Conservation (phyloP, 306 rosid genomes). For the Trifolium repens region DNA sequence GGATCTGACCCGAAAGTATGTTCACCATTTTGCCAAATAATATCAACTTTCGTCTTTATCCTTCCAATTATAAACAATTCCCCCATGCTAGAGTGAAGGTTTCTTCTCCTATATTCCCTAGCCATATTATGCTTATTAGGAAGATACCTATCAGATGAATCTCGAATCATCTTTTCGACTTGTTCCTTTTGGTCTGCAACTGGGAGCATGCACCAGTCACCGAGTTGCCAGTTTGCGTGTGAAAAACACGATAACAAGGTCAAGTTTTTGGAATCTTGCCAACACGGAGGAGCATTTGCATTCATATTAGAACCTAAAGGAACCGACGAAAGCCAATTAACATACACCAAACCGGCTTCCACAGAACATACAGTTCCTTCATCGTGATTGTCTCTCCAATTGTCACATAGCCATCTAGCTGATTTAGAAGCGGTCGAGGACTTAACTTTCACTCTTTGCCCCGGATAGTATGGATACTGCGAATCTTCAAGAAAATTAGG, state of each 20-base stretch:
- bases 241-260: constrained; percentile 78
- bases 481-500: constrained; percentile 75
- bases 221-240: constrained; percentile 90
- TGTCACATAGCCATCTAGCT: constrained; percentile 79
- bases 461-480: constrained; percentile 91
- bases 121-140: constrained; percentile 46
- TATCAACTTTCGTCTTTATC: constrained; percentile 80
- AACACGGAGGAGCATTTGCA: constrained; percentile 58
- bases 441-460: constrained; percentile 83
- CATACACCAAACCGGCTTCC: constrained; percentile 79
- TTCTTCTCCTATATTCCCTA: constrained; percentile 52
- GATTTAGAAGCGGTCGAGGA: constrained; percentile 67
- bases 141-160: constrained; percentile 45
- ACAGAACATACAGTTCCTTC: constrained; percentile 82
- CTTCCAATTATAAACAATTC: constrained; percentile 70
- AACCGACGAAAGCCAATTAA: constrained; percentile 77
- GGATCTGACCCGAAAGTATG: constrained; percentile 66
- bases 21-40: constrained; percentile 90
- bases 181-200: constrained; percentile 46
- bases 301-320: constrained; percentile 51
- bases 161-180: constrained; percentile 37
- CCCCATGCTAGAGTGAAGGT: constrained; percentile 46
- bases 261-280: constrained; percentile 74
- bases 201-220: constrained; percentile 91
- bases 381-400: constrained; percentile 71